Conservation (phyloP, 2,329 filamentous ascomycete genomes). For the Pleurostoma richardsiae region DNA sequence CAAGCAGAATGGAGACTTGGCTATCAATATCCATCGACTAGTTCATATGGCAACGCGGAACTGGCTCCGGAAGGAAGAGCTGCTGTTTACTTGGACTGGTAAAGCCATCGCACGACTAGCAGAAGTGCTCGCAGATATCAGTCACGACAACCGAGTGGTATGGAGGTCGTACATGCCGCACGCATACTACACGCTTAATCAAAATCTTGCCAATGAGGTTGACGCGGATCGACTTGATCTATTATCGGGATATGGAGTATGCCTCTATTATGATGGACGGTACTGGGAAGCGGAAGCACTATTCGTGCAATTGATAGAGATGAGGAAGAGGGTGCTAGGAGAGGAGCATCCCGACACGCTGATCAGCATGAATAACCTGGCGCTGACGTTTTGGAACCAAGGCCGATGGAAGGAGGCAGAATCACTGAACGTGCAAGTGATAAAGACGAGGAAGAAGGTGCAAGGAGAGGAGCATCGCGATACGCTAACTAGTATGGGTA, state of each 20-base stretch:
- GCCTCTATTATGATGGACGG: too few relatives aligned
- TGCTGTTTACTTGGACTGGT: too few relatives aligned
- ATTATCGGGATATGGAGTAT: too few relatives aligned
- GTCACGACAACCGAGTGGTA: too few relatives aligned
- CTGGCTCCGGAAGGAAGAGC: neutral
- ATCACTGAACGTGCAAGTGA: constrained; percentile 5
- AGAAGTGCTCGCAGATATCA: too few relatives aligned
- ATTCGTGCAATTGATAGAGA: neutral
- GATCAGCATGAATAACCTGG: constrained; percentile 9
- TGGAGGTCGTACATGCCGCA: too few relatives aligned
- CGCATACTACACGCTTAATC: too few relatives aligned
- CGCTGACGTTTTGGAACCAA: neutral
- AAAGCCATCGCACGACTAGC: too few relatives aligned
- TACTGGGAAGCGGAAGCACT: too few relatives aligned
- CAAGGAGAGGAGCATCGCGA: constrained; percentile 9
- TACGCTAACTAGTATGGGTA: too few relatives aligned
- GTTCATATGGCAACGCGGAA: neutral
- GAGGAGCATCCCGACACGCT: constrained; percentile 5
- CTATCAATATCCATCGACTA: neutral
- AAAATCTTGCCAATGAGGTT: too few relatives aligned
- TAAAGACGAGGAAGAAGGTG: constrained; percentile 8
- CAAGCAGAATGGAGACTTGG: neutral
- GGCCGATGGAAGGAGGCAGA: constrained; percentile 12
- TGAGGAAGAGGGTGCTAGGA: constrained; percentile 5
- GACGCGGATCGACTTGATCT: too few relatives aligned